Base-by-base conservation (phyloP, 2,329 filamentous ascomycete genomes). In the Onygena corvina region DNA sequence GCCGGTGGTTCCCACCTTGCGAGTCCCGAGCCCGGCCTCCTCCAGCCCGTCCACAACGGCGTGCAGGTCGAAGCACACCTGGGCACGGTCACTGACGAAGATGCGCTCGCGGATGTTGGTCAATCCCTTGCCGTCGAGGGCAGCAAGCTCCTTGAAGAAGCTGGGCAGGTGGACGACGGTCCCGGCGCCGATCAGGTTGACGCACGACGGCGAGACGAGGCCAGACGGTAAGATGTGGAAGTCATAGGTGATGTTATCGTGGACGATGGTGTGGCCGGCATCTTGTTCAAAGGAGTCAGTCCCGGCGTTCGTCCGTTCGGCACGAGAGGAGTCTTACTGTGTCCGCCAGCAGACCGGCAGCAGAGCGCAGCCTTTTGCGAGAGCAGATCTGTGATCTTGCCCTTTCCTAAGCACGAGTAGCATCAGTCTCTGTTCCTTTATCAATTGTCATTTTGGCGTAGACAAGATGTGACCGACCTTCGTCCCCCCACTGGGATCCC, bases 261-360 rank as follows among this genome's bases (percentile, higher is more conserved):
- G 67, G 48, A 72, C 69, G 50, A 72, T 71, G 36, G 70, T 71
- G 57, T 72, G 70, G 34, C 70, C 70, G 50, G 70, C 70, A 58
- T 72, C 57, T n/a, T 58, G 59, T 3, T 18, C 21, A 35, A 34
- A 18, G 42, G 44, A 48, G 52, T 56, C 36, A 57, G 50, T 53
- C 34, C 44, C 16, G 46, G 36, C 20, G 42, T 27, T 11, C 11
- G 23, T 27, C 18, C 12, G 12, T n/a, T 11, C 23, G n/a, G 34
- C n/a, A 33, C 8, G 40, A 25, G 38, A n/a, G 36, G 9, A 38
- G 49, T 65, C 65, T 57, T 57, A 68, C 66, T 72, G 58, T 72
- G 68, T 48, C 69, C 69, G 55, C 69, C 69, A 49, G 69, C 69
- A 42, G 67, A 67, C 57, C 69, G 65, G 51, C 64, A 67, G 58